These are phyloP conservation scores for Sarocladium strictum DNA, from an alignment of 2,329 filamentous ascomycete genomes.

Conservation along the genomic window DNA sequence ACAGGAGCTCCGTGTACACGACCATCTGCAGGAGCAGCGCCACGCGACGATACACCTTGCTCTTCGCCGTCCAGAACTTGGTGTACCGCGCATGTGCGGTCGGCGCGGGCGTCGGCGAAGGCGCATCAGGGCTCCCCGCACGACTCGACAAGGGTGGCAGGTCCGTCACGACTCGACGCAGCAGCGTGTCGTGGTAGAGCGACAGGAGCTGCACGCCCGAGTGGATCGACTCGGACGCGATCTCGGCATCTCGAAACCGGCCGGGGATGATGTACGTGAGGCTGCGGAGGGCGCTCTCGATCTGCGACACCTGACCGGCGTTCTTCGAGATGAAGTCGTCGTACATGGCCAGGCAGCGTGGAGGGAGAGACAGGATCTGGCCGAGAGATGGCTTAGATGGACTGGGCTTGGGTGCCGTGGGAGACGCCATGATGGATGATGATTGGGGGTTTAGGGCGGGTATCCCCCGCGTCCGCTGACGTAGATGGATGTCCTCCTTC, in stretches of 20 bases:
- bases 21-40: conserved; percentile 83
- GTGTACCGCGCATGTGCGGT: conserved; percentile 61
- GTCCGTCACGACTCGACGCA: conserved; percentile 59
- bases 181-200: conserved; percentile 85
- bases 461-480: not conserved
- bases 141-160: conserved; percentile 34
- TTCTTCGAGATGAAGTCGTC: conserved; percentile 93
- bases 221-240: conserved; percentile 88
- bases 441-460: not conserved
- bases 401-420: conserved; percentile 14
- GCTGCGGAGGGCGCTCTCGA: conserved; percentile 87
- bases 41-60: conserved; percentile 69
- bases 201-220: conserved; percentile 85
- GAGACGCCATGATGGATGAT: conserved; percentile 16
- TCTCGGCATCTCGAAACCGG: conserved; percentile 87
- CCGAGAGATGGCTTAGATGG: conserved; percentile 20
- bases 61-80: conserved; percentile 57
- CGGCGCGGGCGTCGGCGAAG: conserved; percentile 37
- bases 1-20: conserved; percentile 91
- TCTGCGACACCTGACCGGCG: conserved; percentile 85
- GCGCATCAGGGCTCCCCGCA: not conserved
- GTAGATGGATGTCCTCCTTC: conserved; percentile 1
- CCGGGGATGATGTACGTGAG: conserved; percentile 94
- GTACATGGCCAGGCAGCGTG: conserved; percentile 66
- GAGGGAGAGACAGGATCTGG: conserved; percentile 49